phyloP scores from a whole-genome alignment of 2,329 filamentous ascomycete genomes.

The Colletotrichum melonis region DNA sequence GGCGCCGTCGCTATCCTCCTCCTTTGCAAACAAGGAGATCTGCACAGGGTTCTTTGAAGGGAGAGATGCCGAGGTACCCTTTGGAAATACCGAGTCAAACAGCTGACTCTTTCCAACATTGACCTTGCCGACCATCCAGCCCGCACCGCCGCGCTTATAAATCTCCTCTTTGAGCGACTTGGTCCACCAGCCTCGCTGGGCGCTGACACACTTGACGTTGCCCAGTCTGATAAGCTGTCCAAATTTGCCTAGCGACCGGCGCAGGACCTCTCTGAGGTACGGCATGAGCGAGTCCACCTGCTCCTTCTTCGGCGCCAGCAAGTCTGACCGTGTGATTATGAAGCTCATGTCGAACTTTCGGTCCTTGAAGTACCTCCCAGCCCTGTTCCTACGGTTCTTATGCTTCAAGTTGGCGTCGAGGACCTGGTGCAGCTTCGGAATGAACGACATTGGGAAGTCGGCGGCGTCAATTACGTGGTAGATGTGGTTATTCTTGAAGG shows the following conservation, averaged over 20 bases:
- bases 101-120: conserved; percentile 97
- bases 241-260: conserved; percentile 77
- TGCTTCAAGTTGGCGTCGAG: conserved; percentile 82
- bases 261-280: conserved; percentile 81
- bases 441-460: conserved; percentile 94
- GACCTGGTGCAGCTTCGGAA: conserved; percentile 79
- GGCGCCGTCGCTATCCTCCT: conserved; percentile 22
- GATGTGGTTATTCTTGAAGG: conserved; percentile 90
- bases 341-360: conserved; percentile 85
- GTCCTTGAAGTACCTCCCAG: conserved; percentile 72
- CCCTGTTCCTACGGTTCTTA: conserved; percentile 81
- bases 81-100: conserved; percentile 89
- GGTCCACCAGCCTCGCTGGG: conserved; percentile 92
- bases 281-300: conserved; percentile 90
- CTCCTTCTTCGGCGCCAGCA: conserved; percentile 85
- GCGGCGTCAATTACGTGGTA: conserved; percentile 96
- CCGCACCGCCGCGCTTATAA: conserved; percentile 83
- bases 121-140: conserved; percentile 98
- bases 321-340: conserved; percentile 88
- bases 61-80: conserved; percentile 56
- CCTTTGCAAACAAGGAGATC: conserved; percentile 33
- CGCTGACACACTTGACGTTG: conserved; percentile 88
- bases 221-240: conserved; percentile 83
- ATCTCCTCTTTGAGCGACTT: conserved; percentile 87
- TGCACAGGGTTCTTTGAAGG: conserved; percentile 20